phyloP scores from a whole-genome alignment of 129 eudicot genomes.

The Dittrichia graveolens region DNA sequence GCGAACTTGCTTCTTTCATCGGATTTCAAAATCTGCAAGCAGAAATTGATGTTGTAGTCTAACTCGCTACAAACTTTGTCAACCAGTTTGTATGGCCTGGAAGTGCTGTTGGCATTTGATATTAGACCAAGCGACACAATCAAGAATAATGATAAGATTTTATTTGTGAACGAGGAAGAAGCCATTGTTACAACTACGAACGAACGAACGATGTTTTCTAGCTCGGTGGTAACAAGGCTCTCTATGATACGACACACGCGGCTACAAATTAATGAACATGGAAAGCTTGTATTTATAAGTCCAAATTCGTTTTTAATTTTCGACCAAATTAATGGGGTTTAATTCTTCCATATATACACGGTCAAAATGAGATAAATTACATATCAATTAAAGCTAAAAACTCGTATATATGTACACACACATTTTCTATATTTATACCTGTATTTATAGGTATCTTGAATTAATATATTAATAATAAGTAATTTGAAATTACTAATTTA shows the following conservation, averaged over 20 bases:
- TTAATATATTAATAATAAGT: too few relatives aligned
- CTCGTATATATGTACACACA: too few relatives aligned
- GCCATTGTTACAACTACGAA: slow-evolving; percentile 4
- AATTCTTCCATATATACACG: background rate
- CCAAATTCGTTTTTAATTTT: background rate
- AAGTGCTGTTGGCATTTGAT: background rate
- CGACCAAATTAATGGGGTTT: too few relatives aligned
- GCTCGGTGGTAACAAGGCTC: background rate
- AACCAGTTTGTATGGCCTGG: slow-evolving; percentile 16
- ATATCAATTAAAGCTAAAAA: too few relatives aligned
- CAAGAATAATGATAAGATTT: background rate
- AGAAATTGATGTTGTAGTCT: slow-evolving; percentile 3
- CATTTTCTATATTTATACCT: too few relatives aligned
- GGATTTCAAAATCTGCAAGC: slow-evolving; percentile 24
- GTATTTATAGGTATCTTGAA: too few relatives aligned
- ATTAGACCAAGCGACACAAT: background rate
- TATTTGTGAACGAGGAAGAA: slow-evolving; percentile 9
- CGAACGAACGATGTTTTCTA: background rate
- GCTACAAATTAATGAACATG: background rate
- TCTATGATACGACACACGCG: background rate
- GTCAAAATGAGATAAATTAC: background rate
- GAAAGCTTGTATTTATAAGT: background rate
- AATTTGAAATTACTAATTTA: too few relatives aligned
- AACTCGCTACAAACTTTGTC: slow-evolving; percentile 17
- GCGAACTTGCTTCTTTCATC: slow-evolving; percentile 21